phyloP scores from a whole-genome alignment of 495 filamentous ascomycete genomes.

The Eremomyces bilateralis region DNA sequence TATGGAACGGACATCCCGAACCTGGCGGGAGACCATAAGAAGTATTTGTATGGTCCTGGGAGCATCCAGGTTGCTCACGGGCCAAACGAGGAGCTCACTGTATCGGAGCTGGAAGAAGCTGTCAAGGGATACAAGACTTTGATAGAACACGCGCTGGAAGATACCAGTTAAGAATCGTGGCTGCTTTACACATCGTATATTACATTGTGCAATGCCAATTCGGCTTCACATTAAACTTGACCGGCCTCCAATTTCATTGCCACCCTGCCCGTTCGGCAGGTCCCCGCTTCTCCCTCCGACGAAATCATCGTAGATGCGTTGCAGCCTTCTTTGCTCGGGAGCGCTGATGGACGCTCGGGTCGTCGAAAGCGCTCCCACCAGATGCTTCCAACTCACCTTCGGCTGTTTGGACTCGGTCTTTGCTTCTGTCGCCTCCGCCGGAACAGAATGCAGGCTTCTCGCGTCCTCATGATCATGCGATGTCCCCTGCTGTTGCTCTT shows the following conservation, averaged over 20 bases:
- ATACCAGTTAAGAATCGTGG: too few species aligned
- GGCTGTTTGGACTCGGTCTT: conserved; percentile 38
- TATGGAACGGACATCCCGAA: conserved; percentile 87
- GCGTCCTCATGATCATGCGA: conserved; percentile 5
- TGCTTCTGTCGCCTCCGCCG: conserved; percentile 11
- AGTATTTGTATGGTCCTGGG: conserved; percentile 78
- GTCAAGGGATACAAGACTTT: conserved; percentile 23
- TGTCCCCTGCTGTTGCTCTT: conserved; percentile 7
- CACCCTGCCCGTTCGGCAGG: conserved; percentile 77
- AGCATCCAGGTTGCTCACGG: conserved; percentile 77
- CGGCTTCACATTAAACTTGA: conserved; percentile 82
- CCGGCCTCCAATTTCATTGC: conserved; percentile 75
- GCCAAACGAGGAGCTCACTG: conserved; percentile 56
- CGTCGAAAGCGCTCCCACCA: conserved; percentile 49
- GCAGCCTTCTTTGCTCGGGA: conserved; percentile 49
- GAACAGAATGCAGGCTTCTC: not conserved
- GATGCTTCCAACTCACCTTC: conserved; percentile 68
- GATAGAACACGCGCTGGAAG: too few species aligned
- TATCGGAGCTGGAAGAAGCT: conserved; percentile 32
- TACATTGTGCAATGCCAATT: too few species aligned
- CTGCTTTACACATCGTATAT: too few species aligned
- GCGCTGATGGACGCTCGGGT: conserved; percentile 67
- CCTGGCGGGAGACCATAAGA: conserved; percentile 45
- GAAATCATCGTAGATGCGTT: conserved; percentile 78
- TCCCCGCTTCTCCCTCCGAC: conserved; percentile 78